Base-by-base conservation (phyloP, 768 basidiomycete genomes). In the Leccinellum rugosiceps region DNA sequence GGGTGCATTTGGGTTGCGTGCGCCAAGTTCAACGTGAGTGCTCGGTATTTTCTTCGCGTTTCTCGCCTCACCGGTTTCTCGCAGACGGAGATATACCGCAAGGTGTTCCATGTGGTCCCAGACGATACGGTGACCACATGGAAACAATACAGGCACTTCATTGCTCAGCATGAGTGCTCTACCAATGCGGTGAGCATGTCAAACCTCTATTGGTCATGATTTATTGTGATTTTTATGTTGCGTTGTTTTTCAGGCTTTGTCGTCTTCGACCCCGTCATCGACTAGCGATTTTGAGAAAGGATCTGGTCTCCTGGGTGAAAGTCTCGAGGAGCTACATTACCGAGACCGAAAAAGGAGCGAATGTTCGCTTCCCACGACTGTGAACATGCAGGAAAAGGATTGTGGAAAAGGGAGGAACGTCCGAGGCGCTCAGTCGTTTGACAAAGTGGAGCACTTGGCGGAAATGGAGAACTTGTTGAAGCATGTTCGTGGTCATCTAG, bases 21-120 rank as follows among this genome's bases (percentile, higher is more conserved):
- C 50, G 94, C 96, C 1, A 83, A 83, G 21, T 88, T 94, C 64
- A 99, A 98, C 70, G 94, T 95, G 53, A 60, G 90, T 77, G 31
- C 32, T 59, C 31, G 17, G 25, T 14, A 13, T 49, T 45, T 31
- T 15, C n/a, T 4, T 13, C 21, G 28, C 4, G 5, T 52, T 13
- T 23, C 25, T 28, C n/a, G 47, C 11, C 60, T 62, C 6, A 58
- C n/a, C 14, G 6, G 31, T 52, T 53, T 53, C 14, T 51, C 56
- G 11, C 58, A 95, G 94, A 99, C 96, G 59, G 92, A 96, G 69
- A 93, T 98, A 61, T 98, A 84, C 74, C 87, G 94, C 55, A 95
- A 91, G 68, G 94, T 98, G 4, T 99, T 99, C 77, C 88, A 93
- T 65, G 88, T 90, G 34, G 77, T 95, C 53, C 96, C 97, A 6